Evolutionary conservation across 202 grass and related monocot species (phyloP).

Genomic region (Panicum hallii): DNA sequence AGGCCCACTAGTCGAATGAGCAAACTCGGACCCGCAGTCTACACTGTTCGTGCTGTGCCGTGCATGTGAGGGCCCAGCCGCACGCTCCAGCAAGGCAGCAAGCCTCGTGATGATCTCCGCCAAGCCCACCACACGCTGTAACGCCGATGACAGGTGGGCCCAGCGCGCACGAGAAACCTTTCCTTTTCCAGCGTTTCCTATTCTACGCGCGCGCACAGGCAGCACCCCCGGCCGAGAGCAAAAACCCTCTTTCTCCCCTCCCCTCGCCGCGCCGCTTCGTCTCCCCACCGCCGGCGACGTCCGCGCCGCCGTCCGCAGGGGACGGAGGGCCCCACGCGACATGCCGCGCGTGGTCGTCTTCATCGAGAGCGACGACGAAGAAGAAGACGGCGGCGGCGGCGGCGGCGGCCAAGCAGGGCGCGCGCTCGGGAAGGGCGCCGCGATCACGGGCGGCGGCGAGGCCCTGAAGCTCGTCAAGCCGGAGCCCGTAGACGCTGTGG

Average conservation of each 20-base stretch:
- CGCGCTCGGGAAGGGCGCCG: not conserved
- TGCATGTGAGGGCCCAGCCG: not conserved
- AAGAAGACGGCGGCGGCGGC: not conserved
- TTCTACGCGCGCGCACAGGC: not conserved
- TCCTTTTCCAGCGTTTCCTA: slow-evolving; percentile 15
- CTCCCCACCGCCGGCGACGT: slow-evolving; percentile 10
- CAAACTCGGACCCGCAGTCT: not conserved
- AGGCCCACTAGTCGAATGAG: not conserved
- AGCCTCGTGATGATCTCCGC: not conserved
- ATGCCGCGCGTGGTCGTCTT: not conserved
- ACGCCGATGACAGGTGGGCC: not conserved
- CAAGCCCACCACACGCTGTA: not conserved
- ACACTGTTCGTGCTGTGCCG: not conserved
- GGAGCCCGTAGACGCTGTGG: not conserved
- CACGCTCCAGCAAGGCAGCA: not conserved
- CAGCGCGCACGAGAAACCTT: not conserved
- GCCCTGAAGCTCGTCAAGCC: not conserved
- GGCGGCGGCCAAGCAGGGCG: not conserved
- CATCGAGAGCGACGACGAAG: not conserved
- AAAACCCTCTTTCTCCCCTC: slow-evolving; percentile 27
- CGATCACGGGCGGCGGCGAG: not conserved
- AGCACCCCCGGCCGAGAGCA: not conserved
- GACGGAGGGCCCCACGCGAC: not conserved
- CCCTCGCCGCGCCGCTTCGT: not conserved
- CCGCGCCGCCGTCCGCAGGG: not conserved